phyloP scores from a whole-genome alignment of 768 basidiomycete genomes.

The Phlebiopsis flavidoalba region DNA sequence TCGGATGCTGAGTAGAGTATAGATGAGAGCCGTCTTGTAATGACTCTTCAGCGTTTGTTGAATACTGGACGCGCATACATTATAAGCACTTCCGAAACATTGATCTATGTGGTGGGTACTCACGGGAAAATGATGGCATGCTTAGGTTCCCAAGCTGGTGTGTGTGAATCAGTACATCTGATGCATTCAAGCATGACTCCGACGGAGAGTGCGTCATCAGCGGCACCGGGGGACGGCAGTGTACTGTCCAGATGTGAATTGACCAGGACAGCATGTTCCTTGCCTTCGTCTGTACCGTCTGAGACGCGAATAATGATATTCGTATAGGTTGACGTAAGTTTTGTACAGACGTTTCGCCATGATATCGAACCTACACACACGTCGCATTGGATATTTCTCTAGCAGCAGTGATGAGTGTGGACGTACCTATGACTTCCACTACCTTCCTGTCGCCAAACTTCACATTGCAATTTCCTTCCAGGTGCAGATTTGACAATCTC shows the following conservation, averaged over 20 bases:
- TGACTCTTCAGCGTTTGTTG: conserved; percentile 92
- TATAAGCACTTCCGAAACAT: not conserved
- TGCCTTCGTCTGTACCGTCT: conserved; percentile 63
- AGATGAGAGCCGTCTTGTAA: conserved; percentile 93
- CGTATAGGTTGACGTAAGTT: conserved; percentile 77
- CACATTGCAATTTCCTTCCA: conserved; percentile 71
- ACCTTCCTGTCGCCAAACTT: conserved; percentile 87
- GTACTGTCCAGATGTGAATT: conserved; percentile 91
- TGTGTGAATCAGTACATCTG: conserved; percentile 62
- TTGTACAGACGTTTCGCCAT: conserved; percentile 82
- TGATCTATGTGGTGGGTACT: conserved; percentile 21
- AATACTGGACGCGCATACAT: conserved; percentile 53
- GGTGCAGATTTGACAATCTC: conserved; percentile 27
- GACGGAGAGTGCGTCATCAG: conserved; percentile 84
- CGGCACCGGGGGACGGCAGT: conserved; percentile 82
- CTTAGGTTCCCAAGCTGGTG: conserved; percentile 65
- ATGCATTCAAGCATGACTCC: conserved; percentile 91
- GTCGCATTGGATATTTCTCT: not conserved
- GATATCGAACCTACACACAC: conserved; percentile 75
- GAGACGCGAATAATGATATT: conserved; percentile 89
- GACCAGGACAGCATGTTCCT: conserved; percentile 79
- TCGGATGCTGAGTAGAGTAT: conserved; percentile 85
- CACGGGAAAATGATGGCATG: conserved; percentile 81
- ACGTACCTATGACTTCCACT: conserved; percentile 83
- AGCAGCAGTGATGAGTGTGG: not conserved